phyloP scores from a whole-genome alignment of 2,329 filamentous ascomycete species.

The Zarea fungicola region DNA sequence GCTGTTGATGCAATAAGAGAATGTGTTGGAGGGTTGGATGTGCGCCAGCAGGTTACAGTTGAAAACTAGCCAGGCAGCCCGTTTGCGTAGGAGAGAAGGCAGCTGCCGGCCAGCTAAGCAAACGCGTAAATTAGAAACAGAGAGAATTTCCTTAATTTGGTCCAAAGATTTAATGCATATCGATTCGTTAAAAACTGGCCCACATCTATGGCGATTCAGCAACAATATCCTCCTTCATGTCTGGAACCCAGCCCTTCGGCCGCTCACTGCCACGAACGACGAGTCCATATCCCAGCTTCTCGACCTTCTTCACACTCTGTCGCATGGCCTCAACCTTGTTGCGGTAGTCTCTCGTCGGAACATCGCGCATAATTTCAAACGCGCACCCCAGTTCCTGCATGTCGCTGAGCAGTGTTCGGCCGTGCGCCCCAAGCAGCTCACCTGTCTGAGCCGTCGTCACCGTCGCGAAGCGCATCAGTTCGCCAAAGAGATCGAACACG shows the following conservation, averaged over 20 bases:
- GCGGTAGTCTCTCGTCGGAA: slow-evolving; percentile 51
- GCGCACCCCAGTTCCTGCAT: slow-evolving; percentile 71
- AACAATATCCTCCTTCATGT: slow-evolving; percentile 45
- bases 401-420: slow-evolving; percentile 67
- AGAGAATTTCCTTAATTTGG: slow-evolving; percentile 4
- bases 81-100: no score
- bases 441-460: slow-evolving; percentile 76
- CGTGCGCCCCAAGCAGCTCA: slow-evolving; percentile 33
- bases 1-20: no score
- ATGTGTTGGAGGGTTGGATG: no score
- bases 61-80: no score
- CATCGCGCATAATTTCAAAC: slow-evolving; percentile 68
- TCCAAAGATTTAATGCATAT: neutral
- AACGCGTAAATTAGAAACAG: no score
- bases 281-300: slow-evolving; percentile 82
- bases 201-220: slow-evolving; percentile 25
- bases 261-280: slow-evolving; percentile 82
- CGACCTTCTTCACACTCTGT: slow-evolving; percentile 87
- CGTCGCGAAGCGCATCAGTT: slow-evolving; percentile 95
- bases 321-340: slow-evolving; percentile 86
- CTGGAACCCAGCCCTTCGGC: slow-evolving; percentile 88
- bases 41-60: no score
- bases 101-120: no score
- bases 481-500: slow-evolving; percentile 88
- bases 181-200: neutral